phyloP scores from a whole-genome alignment of 495 filamentous ascomycete genomes.

The Neurospora sp. region DNA sequence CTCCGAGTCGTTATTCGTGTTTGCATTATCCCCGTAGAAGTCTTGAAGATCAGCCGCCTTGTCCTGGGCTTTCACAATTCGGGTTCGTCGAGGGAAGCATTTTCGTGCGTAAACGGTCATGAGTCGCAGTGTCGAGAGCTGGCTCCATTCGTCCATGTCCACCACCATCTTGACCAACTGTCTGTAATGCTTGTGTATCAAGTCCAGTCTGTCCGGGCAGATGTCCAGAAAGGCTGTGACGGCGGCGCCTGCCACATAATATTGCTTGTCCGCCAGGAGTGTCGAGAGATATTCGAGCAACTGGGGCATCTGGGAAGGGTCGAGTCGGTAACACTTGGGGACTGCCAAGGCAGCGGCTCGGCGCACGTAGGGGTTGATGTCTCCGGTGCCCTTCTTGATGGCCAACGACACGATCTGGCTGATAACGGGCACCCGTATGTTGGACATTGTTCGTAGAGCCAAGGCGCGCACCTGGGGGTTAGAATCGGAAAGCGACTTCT shows the following conservation, averaged over 20 bases:
- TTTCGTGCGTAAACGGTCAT: conserved; percentile 75
- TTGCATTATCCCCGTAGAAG: conserved; percentile 60
- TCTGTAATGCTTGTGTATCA: conserved; percentile 86
- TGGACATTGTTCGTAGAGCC: conserved; percentile 89
- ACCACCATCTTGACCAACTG: conserved; percentile 78
- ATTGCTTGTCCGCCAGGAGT: conserved; percentile 81
- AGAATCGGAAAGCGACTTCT: conserved; percentile 87
- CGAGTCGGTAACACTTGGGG: conserved; percentile 92
- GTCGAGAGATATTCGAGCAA: conserved; percentile 67
- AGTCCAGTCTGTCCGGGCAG: conserved; percentile 73
- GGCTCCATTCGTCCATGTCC: conserved; percentile 99
- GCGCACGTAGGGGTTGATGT: conserved; percentile 90
- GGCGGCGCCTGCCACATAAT: conserved; percentile 88
- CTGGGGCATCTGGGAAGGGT: conserved; percentile 76
- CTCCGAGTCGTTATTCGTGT: conserved; percentile 19
- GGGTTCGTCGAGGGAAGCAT: conserved; percentile 74
- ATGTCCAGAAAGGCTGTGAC: conserved; percentile 82
- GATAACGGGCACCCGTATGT: conserved; percentile 94
- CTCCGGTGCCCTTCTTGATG: conserved; percentile 81
- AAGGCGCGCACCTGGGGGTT: conserved; percentile 85
- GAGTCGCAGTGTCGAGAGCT: conserved; percentile 69
- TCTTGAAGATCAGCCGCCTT: conserved; percentile 42
- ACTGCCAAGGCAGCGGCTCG: conserved; percentile 92
- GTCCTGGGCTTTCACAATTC: conserved; percentile 31
- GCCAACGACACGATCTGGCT: conserved; percentile 95